Evolutionary conservation across 1,139 yeast genomes (phyloP), one percentile per base, ranked within the genome.

Genomic region (Nadsonia commutata): DNA sequence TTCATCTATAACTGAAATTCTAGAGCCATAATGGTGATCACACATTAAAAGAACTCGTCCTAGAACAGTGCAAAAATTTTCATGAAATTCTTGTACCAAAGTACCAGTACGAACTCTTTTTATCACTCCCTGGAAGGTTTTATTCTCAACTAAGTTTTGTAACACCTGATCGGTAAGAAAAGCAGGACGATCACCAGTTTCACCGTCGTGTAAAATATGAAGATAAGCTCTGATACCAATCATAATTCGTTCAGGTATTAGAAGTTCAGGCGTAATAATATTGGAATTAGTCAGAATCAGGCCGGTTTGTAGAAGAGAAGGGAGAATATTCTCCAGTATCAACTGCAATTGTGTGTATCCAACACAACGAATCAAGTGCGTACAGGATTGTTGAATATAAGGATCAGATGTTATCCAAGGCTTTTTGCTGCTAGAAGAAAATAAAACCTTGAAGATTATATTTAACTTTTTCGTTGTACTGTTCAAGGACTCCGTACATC

Each of bases 401-500:
- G 72, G 61, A 51, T 84, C 94, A 2, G 78, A 67, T 0, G 76
- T 69, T 2, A 80, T 56, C 58, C 81, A 80, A 42, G 76, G 76
- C 55, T 84, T 86, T 51, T 77, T 78, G 44, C 64, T 65, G 13
- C 63, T 57, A 17, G 54, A 54, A 4, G 67, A 65, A 46, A 78
- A 71, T 41, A 83, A 66, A 6, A 75, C 52, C 42, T 74, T 72
- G 53, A 79, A 75, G 23, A 90, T 63, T 3, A 63, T 59, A 27
- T 73, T 80, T 23, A 80, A 62, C 42, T 76, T 75, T 50, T 85
- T 80, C 2, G 88, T 76, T 0, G 95, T 86, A 48, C 82, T 80
- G 57, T 88, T 88, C 51, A 88, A 66, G 0, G 96, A 81, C 53
- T 93, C 98, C 0, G 94, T 74, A 50, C 88, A 76, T 47, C 98